These are phyloP conservation scores for Lanmaoa rubissima DNA, from an alignment of 768 basidiomycete species.

Conservation along the genomic window DNA sequence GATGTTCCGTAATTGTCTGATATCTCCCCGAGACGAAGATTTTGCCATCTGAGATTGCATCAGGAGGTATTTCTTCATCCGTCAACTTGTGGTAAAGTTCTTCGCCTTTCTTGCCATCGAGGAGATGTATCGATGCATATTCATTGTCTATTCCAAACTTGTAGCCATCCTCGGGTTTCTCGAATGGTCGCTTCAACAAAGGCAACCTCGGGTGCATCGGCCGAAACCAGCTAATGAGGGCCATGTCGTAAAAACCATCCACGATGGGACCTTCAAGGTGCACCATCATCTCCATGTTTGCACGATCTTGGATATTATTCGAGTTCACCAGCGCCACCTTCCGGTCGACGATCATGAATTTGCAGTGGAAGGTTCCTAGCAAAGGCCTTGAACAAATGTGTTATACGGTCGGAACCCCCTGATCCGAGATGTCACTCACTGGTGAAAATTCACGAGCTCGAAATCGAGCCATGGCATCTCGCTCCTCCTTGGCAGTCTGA, in stretches of 20 bases:
- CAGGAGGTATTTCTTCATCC: slow-evolving; percentile 10
- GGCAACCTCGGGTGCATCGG: slow-evolving; percentile 47
- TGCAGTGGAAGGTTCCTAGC: slow-evolving; percentile 69
- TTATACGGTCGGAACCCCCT: neutral
- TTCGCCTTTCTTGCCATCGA: slow-evolving; percentile 27
- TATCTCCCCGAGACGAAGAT: slow-evolving; percentile 33
- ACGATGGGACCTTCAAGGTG: slow-evolving; percentile 73
- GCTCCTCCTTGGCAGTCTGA: slow-evolving; percentile 50
- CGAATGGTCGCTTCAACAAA: slow-evolving; percentile 34
- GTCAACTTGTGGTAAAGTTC: slow-evolving; percentile 25
- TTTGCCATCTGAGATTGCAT: slow-evolving; percentile 7
- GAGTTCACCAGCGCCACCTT: slow-evolving; percentile 61
- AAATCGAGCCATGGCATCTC: slow-evolving; percentile 62
- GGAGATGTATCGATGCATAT: slow-evolving; percentile 27
- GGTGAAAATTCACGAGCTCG: slow-evolving; percentile 58
- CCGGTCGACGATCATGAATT: slow-evolving; percentile 69
- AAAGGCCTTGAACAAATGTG: slow-evolving; percentile 36
- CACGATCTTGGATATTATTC: slow-evolving; percentile 66
- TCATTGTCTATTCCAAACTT: slow-evolving; percentile 35
- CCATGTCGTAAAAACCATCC: slow-evolving; percentile 66
- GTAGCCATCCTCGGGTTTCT: slow-evolving; percentile 36
- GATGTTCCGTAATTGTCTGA: slow-evolving; percentile 40
- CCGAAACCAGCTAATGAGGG: slow-evolving; percentile 59
- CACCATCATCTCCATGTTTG: slow-evolving; percentile 59
- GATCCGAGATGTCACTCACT: slow-evolving; percentile 15